These are phyloP conservation scores for Aspergillus asperescens DNA, from an alignment of 495 filamentous ascomycete species.

Conservation along the genomic window DNA sequence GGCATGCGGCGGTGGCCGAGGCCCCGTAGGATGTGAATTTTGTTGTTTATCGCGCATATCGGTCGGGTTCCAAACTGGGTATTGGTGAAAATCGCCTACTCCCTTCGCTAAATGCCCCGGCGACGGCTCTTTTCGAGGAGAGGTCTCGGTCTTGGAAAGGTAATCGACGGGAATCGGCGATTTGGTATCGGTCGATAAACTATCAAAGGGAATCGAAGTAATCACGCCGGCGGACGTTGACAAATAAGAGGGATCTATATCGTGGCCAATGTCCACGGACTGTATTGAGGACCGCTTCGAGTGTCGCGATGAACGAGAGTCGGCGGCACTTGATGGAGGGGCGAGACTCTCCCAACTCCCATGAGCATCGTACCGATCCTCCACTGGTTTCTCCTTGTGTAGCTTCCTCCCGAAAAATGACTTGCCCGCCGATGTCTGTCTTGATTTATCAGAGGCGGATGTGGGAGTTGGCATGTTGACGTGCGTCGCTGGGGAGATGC, in stretches of 20 bases:
- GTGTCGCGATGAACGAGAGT: constrained; percentile 74
- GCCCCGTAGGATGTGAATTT: constrained; percentile 57
- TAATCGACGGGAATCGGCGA: constrained; percentile 74
- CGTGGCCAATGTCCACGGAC: constrained; percentile 55
- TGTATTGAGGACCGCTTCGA: constrained; percentile 72
- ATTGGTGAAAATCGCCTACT: constrained; percentile 81
- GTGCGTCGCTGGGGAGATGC: constrained; percentile 33
- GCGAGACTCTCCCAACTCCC: constrained; percentile 48
- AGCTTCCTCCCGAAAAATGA: constrained; percentile 78
- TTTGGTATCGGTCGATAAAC: constrained; percentile 55
- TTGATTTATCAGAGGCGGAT: constrained; percentile 66
- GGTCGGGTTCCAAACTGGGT: constrained; percentile 65
- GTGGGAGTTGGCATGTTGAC: constrained; percentile 51
- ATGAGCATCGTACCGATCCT: constrained; percentile 51
- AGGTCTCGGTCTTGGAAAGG: constrained; percentile 64
- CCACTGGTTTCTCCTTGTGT: constrained; percentile 65
- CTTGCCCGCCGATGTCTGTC: constrained; percentile 78
- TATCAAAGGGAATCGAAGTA: constrained; percentile 86
- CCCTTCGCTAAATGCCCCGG: constrained; percentile 78
- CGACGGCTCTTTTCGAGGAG: constrained; percentile 62
- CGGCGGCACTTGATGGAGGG: constrained; percentile 48
- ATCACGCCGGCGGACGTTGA: constrained; percentile 80
- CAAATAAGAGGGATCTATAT: constrained; percentile 49
- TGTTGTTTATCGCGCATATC: constrained; percentile 39
- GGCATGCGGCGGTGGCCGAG: constrained; percentile 63